Base-by-base conservation (phyloP, 495 filamentous ascomycete genomes). In the Articulospora tetracladia region DNA sequence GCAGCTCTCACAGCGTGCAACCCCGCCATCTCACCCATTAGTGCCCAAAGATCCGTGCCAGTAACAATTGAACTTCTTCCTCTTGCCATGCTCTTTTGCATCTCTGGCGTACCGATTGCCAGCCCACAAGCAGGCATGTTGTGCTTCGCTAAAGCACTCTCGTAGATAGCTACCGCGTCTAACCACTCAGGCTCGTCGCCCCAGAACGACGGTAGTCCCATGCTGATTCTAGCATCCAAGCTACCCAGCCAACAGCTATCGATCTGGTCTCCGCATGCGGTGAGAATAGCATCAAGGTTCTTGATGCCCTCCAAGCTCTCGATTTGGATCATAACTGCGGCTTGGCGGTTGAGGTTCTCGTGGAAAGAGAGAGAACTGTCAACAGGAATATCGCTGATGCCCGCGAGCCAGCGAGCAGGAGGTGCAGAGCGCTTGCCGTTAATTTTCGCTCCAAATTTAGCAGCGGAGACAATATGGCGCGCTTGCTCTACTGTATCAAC, bases 241-340 rank as follows among this genome's bases (percentile, higher is more conserved):
- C 63, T 55, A n/a, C 76, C 76, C 4, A 78, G 68, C 76, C 76
- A 79, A 4, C 74, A 72, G 46, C 70, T 60, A 58, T 78, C 77
- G 41, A 78, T 77, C 22, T 74, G 69, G 23, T 76, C 71, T 7
- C 59, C 59, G 22, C 68, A 66, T 34, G 64, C 73, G 25, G 74
- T 76, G 66, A 83, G 71, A 56, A 84, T 80, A 39, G 72, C 72
- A 57, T 78, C 73, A 26, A 86, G 72, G 69, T 86, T 82, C 53
- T 72, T 66, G 62, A 85, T 79, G 57, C 71, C 73, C 62, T 78
- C 79, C 53, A 82, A 69, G 27, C 79, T 68, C 62, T 84, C 76
- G 66, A 85, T 78, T 62, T 78, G 74, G 58, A 78, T 75, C 61
- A 74, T 72, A 58, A 79, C 62, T 25, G 76, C 74, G 10, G 76